These are phyloP conservation scores for Pyrenochaeta sp. DNA, from an alignment of 2,329 filamentous ascomycete genomes.

Conservation along the genomic window DNA sequence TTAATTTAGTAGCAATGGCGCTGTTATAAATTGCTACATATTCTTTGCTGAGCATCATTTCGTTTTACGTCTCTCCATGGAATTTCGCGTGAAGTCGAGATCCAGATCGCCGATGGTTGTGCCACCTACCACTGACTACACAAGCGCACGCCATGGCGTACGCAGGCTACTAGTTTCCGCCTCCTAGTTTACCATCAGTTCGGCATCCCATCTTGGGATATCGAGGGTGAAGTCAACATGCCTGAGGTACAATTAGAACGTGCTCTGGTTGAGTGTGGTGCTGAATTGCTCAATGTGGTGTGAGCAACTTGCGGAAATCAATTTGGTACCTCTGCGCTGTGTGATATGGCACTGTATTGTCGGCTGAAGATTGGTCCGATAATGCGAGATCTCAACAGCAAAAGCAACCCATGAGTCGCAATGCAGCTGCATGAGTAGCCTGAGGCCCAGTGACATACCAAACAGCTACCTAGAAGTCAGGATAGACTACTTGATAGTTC, in stretches of 20 bases:
- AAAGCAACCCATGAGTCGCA: neutral
- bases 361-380: neutral
- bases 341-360: neutral
- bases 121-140: neutral
- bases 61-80: neutral
- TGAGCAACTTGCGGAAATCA: neutral
- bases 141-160: constrained; percentile 17
- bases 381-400: neutral
- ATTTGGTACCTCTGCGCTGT: too few relatives aligned
- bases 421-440: neutral
- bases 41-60: neutral
- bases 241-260: neutral
- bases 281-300: neutral
- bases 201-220: neutral
- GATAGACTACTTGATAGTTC: neutral
- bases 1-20: neutral
- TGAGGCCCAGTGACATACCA: neutral
- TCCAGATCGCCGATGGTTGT: neutral
- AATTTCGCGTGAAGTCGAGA: neutral
- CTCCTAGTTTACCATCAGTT: constrained; percentile 1
- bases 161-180: constrained; percentile 26
- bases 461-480: neutral
- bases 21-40: neutral
- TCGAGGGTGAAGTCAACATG: constrained; percentile 17
- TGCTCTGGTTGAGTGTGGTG: neutral